Evolutionary conservation across 208 protist genomes (phyloP).

Genomic region (Wallacemonas collosoma): DNA sequence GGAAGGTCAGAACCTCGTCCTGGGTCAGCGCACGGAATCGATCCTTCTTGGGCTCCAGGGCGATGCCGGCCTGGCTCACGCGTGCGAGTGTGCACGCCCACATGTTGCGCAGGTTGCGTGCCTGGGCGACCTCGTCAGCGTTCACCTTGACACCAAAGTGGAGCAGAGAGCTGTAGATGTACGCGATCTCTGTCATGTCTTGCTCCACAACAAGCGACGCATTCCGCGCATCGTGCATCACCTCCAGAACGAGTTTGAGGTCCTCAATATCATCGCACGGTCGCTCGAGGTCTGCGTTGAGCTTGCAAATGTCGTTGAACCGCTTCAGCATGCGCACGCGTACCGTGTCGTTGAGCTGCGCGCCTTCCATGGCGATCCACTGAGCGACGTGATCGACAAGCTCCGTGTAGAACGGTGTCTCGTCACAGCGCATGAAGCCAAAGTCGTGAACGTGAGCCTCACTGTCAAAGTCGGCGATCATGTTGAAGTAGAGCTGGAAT

Average conservation of each 20-base stretch:
- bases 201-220: conserved; percentile 94
- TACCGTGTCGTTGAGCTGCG: conserved; percentile 92
- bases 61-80: conserved; percentile 74
- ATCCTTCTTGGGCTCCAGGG: conserved; percentile 92
- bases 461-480: conserved; percentile 92
- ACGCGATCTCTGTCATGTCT: conserved; percentile 93
- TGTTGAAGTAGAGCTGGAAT: conserved; percentile 94
- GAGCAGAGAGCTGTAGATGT: conserved; percentile 94
- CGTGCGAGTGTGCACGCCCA: conserved; percentile 88
- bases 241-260: conserved; percentile 94
- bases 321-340: conserved; percentile 79
- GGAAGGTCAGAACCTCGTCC: conserved; percentile 88
- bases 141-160: conserved; percentile 92
- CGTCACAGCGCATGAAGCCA: conserved; percentile 96
- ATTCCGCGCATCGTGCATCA: conserved; percentile 91
- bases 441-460: conserved; percentile 90
- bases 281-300: conserved; percentile 88
- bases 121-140: conserved; percentile 76
- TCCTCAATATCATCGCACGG: conserved; percentile 95
- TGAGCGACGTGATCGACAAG: conserved; percentile 91
- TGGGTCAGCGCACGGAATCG: conserved; percentile 94
- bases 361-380: conserved; percentile 95
- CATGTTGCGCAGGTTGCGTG: conserved; percentile 71
- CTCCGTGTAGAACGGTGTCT: conserved; percentile 87
- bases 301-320: conserved; percentile 67